Conservation (phyloP, 306 rosid genomes). For the Quercus glauca region DNA sequence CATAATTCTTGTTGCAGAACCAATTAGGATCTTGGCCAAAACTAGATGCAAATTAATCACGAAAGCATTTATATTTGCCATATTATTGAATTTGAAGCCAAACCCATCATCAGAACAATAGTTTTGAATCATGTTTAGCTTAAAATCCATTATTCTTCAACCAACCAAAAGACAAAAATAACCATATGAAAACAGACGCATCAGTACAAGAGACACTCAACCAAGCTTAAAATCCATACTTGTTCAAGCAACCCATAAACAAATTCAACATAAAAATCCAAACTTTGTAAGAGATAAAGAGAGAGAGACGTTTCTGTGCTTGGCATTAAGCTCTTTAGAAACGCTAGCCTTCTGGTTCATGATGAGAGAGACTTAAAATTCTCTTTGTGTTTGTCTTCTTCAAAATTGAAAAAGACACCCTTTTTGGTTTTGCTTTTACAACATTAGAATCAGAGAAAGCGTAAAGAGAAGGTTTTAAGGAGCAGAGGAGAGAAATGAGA, state of each 20-base stretch:
- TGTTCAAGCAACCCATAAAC: not conserved
- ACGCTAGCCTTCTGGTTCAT: conserved; percentile 98
- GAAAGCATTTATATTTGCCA: not conserved
- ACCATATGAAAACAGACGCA: conserved; percentile 1
- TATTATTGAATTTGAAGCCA: not conserved
- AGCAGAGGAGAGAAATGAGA: not conserved
- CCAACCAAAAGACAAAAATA: not conserved
- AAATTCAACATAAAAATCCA: not conserved
- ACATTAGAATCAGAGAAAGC: not conserved
- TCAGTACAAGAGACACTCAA: not conserved
- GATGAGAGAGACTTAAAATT: conserved; percentile 15
- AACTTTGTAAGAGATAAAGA: not conserved
- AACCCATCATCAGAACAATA: not conserved
- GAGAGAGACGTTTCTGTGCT: conserved; percentile 70
- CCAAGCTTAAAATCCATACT: not conserved
- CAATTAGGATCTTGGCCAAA: not conserved
- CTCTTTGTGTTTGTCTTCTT: not conserved
- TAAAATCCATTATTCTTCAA: not conserved
- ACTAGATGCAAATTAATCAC: not conserved
- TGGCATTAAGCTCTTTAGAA: conserved; percentile 94
- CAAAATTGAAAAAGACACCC: not conserved
- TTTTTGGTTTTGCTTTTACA: not conserved
- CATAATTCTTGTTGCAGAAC: not conserved
- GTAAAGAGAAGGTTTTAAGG: not conserved
- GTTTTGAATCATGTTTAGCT: not conserved